Evolutionary conservation across 2,329 filamentous ascomycete species (phyloP), one percentile per base, ranked within the genome.

Genomic region (Arachnomyces sp.): DNA sequence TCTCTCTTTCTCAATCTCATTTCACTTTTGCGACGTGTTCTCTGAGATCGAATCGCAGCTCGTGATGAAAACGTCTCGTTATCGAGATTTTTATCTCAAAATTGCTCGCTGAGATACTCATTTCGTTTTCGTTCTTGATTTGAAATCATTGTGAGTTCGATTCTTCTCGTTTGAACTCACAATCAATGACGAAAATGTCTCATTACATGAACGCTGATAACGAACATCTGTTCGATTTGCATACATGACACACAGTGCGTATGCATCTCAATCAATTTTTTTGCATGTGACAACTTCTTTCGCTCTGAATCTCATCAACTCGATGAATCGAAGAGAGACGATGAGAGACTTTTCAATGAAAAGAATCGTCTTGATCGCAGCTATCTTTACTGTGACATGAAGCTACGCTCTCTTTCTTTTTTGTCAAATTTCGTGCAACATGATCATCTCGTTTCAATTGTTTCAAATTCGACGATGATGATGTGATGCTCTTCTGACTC

Each of bases 391-490:
- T 7, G 34, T 14, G 34, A 36, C 18, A 13, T 36, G 34, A 9
- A 28, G 34, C 34, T 36, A 28, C 34, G 18, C 34, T 14, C 16
- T 14, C 34, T 13, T 28, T 2, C 14, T n/a, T n/a, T n/a, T n/a
- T n/a, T n/a, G n/a, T n/a, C n/a, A n/a, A n/a, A n/a, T n/a, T n/a
- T n/a, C n/a, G n/a, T n/a, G n/a, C n/a, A n/a, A n/a, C n/a, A n/a
- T n/a, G n/a, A n/a, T n/a, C n/a, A n/a, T n/a, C n/a, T n/a, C 16
- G 16, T 20, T 36, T 36, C 7, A 9, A 36, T 36, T 36, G 34
- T 25, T 20, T n/a, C 7, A 25, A n/a, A n/a, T 25, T 25, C 34
- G 34, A n/a, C 16, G 34, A 20, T 9, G 34, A 13, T 36, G 34
- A n/a, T n/a, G n/a, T 36, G 7, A 20, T 2, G 16, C 34, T 36